Conservation (phyloP, 2,329 filamentous ascomycete genomes). For the Colletotrichum sp. region DNA sequence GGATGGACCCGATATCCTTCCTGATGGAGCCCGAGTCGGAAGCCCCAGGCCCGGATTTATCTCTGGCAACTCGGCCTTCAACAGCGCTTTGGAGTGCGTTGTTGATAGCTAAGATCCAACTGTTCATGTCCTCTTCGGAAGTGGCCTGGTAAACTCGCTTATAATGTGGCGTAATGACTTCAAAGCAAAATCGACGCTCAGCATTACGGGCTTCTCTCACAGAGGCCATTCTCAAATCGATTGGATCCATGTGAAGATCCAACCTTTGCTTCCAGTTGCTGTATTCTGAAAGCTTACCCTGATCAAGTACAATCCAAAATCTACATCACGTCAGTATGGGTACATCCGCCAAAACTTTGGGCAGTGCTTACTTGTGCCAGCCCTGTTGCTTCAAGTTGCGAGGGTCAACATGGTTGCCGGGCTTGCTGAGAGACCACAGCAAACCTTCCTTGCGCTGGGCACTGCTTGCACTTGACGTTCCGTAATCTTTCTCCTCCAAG, state of each 20-base stretch:
- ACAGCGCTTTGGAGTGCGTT: conserved; percentile 96
- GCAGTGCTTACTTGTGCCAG: conserved; percentile 87
- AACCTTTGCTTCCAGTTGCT: conserved; percentile 99
- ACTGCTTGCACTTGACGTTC: conserved; percentile 53
- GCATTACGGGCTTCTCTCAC: conserved; percentile 95
- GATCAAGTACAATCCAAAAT: conserved; percentile 98
- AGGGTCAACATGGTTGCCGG: conserved; percentile 93
- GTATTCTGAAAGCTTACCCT: conserved; percentile 96
- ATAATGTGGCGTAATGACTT: conserved; percentile 95
- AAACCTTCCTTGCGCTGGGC: conserved; percentile 90
- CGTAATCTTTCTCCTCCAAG: conserved; percentile 81
- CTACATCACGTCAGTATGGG: conserved; percentile 48
- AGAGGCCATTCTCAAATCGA: conserved; percentile 95
- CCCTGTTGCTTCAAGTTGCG: conserved; percentile 95
- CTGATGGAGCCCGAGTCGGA: conserved; percentile 64
- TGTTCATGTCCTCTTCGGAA: conserved; percentile 97
- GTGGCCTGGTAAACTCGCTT: conserved; percentile 98
- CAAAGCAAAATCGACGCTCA: conserved; percentile 95
- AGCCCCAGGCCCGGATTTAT: conserved; percentile 48
- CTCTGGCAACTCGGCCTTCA: conserved; percentile 73
- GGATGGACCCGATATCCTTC: conserved; percentile 88
- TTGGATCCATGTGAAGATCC: conserved; percentile 96
- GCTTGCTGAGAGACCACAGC: conserved; percentile 91
- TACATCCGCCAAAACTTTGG: background rate
- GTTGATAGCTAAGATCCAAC: conserved; percentile 95